Evolutionary conservation across 768 basidiomycete genomes (phyloP).

Genomic region (Collybiopsis confluens): DNA sequence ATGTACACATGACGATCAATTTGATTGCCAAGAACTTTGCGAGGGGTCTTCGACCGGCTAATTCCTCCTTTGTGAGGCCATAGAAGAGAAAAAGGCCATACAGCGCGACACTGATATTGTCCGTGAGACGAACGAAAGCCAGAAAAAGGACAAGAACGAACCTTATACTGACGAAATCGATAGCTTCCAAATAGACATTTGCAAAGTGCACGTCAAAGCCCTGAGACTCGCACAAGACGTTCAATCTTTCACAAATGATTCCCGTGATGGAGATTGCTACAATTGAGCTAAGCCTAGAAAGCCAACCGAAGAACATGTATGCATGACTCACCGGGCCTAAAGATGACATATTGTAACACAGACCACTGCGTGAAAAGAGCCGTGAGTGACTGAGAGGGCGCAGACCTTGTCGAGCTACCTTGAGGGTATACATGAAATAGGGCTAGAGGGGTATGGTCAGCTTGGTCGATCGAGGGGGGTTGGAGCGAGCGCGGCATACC

Average conservation of each 20-base stretch:
- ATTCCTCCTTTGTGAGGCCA: slow-evolving; percentile 73
- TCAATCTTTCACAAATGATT: slow-evolving; percentile 68
- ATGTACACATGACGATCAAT: slow-evolving; percentile 82
- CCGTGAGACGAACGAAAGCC: not conserved
- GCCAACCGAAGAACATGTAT: not conserved
- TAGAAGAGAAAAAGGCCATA: slow-evolving; percentile 87
- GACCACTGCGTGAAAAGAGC: slow-evolving; percentile 53
- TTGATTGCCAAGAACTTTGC: slow-evolving; percentile 88
- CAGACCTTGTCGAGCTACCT: slow-evolving; percentile 44
- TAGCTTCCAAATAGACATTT: slow-evolving; percentile 60
- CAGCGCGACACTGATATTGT: slow-evolving; percentile 61
- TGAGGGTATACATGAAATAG: slow-evolving; percentile 88
- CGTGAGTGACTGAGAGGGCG: not conserved
- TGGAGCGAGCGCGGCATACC: slow-evolving; percentile 33
- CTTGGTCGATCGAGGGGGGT: not conserved
- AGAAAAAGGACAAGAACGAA: slow-evolving; percentile 22
- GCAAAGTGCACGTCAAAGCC: slow-evolving; percentile 61
- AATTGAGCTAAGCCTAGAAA: slow-evolving; percentile 7
- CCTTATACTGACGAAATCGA: slow-evolving; percentile 84
- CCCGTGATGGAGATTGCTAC: slow-evolving; percentile 63
- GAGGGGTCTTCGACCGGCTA: slow-evolving; percentile 70
- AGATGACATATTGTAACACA: slow-evolving; percentile 84
- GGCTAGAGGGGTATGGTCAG: slow-evolving; percentile 36
- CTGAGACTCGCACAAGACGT: slow-evolving; percentile 65
- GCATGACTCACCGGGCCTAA: slow-evolving; percentile 44